Conservation (phyloP, 257 asterid genomes). For the Solanum sparsipilum region DNA sequence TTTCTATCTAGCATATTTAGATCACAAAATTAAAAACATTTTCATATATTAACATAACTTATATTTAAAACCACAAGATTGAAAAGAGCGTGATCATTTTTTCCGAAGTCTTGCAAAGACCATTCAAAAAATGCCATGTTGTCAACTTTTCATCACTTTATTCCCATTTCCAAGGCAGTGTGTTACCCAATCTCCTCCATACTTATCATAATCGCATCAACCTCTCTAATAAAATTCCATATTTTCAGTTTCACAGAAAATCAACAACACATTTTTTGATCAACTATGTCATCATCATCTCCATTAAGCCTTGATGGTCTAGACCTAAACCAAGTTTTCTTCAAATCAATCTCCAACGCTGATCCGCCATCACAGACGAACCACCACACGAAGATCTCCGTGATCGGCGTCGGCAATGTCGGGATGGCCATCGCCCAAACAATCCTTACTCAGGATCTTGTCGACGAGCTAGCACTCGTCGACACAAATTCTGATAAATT, state of each 20-base stretch:
- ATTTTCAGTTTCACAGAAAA: not conserved
- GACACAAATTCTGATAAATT: slow-evolving; percentile 63
- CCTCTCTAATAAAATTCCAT: not conserved
- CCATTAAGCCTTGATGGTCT: slow-evolving; percentile 69
- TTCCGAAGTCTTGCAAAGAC: too few species aligned
- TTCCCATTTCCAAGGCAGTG: not conserved
- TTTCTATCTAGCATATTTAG: fast-evolving
- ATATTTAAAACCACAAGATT: too few species aligned
- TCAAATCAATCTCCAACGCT: slow-evolving; percentile 40
- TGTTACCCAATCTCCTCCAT: not conserved
- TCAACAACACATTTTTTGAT: not conserved
- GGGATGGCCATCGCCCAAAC: slow-evolving; percentile 97
- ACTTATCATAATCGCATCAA: not conserved
- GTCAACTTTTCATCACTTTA: not conserved
- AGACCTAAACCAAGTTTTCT: slow-evolving; percentile 49
- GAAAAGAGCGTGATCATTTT: too few species aligned
- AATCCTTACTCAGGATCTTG: slow-evolving; percentile 73
- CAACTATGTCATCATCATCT: slow-evolving; percentile 49
- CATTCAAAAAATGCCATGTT: not conserved
- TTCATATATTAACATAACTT: too few species aligned
- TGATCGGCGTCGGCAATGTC: slow-evolving; percentile 82
- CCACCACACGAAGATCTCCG: slow-evolving; percentile 65
- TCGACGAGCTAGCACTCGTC: slow-evolving; percentile 62
- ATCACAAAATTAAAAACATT: too few species aligned
- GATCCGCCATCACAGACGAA: slow-evolving; percentile 29